These are phyloP conservation scores for Davidsoniella neocaledoniae DNA, from an alignment of 2,329 filamentous ascomycete genomes.

Conservation along the genomic window DNA sequence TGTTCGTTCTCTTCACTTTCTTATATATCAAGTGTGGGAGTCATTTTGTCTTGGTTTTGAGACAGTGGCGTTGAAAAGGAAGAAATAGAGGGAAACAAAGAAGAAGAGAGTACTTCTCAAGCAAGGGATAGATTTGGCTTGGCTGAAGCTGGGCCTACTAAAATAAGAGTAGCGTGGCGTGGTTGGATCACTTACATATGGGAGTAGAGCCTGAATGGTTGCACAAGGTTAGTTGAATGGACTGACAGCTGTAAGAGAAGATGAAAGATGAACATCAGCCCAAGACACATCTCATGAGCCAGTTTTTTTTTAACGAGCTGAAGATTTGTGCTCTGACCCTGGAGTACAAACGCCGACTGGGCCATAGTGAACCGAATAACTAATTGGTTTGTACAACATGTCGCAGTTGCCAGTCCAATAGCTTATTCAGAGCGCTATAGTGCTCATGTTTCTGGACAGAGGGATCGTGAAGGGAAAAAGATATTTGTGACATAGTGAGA, in stretches of 20 bases:
- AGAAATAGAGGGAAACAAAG: neutral
- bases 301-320: neutral
- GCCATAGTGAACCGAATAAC: neutral
- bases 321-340: neutral
- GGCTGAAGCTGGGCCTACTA: neutral
- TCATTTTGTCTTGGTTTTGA: neutral
- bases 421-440: neutral
- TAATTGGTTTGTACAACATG: no score
- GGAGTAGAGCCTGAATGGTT: conserved; percentile 27
- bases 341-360: neutral
- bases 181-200: conserved; percentile 22
- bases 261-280: neutral
- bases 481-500: neutral
- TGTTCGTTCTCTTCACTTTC: neutral
- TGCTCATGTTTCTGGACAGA: neutral
- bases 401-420: neutral
- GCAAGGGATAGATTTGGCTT: no score
- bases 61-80: neutral
- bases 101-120: neutral
- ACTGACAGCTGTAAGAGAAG: neutral
- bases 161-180: neutral
- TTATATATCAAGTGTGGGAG: neutral
- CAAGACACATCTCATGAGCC: neutral
- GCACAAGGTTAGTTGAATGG: conserved; percentile 10
- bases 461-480: neutral